Evolutionary conservation across 768 basidiomycete species (phyloP), one percentile per base, ranked within the genome.

Genomic region (Termitomyces sp.): DNA sequence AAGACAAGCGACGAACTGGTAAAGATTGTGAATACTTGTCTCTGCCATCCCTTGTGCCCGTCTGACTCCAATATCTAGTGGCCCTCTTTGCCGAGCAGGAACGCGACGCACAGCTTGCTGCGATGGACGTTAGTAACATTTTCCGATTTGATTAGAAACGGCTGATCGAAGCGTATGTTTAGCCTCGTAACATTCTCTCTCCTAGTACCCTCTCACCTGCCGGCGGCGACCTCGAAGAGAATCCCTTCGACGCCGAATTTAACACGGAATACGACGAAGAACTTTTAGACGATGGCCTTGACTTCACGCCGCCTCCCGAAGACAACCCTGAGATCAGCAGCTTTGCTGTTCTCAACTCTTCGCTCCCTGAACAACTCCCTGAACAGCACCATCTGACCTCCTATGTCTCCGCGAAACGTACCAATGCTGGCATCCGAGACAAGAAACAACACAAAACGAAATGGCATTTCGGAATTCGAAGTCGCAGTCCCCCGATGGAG

Each of bases 401-500:
- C 2, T 89, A 88, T 46, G 79, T 80, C 17, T 80, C 81, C 39
- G 84, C 80, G 30, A 79, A 77, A 64, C 66, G 81, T 42, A 76
- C 78, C 39, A 68, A 68, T 61, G 72, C 71, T 50, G 59, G 65
- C 34, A 58, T 70, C 54, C 62, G 65, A 21, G 84, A 84, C 66
- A 84, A 85, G 75, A 89, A 86, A 67, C 81, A 84, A 54, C 84
- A 88, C 58, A 84, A 88, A 59, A 89, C 89, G 16, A 88, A 93
- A 61, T 98, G 97, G 97, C 97, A 99, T 69, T 99, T 98, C 66
- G 97, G 97, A 8, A 98, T 99, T 40, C 82, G 97, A 32, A 94
- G 91, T 63, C 80, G 95, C 57, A 89, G 86, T 56, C 92, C 94
- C 32, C 97, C 95, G 21, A 96, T 98, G 91, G 97, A 99, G 70